These are phyloP conservation scores for Aureobasidium vineae DNA, from an alignment of 2,329 filamentous ascomycete species.

Conservation along the genomic window DNA sequence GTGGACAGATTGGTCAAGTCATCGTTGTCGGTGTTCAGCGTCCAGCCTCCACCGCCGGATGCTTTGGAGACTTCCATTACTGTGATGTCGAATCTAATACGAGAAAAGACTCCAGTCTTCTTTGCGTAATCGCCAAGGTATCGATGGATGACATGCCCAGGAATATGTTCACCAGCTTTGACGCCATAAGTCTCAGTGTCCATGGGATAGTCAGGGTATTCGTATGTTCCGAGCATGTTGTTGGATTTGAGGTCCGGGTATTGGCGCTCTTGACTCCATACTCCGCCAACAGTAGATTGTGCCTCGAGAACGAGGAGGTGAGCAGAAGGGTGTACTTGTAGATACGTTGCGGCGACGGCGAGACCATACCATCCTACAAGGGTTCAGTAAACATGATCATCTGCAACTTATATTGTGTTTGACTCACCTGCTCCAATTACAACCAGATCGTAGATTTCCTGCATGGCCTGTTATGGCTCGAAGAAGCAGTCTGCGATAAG, in stretches of 20 bases:
- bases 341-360: constrained; percentile 50
- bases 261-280: constrained; percentile 65
- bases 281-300: constrained; percentile 56
- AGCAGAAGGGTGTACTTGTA: constrained; percentile 44
- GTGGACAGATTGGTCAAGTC: neutral
- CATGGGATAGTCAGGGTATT: constrained; percentile 74
- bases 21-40: constrained; percentile 11
- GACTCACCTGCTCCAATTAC: constrained; percentile 51
- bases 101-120: constrained; percentile 51
- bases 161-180: constrained; percentile 57
- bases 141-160: constrained; percentile 54
- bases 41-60: constrained; percentile 31
- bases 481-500: neutral
- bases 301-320: constrained; percentile 48
- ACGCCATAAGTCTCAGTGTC: constrained; percentile 47
- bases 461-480: neutral
- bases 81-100: constrained; percentile 50
- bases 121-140: constrained; percentile 59
- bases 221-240: constrained; percentile 69
- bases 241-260: constrained; percentile 71
- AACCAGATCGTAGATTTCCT: constrained; percentile 36
- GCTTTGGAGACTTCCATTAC: constrained; percentile 41
- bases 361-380: constrained; percentile 47
- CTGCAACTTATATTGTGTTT: neutral
- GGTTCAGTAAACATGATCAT: neutral